These are phyloP conservation scores for Maudiozyma pseudohumilis DNA, from an alignment of 805 yeast genomes.

Conservation along the genomic window DNA sequence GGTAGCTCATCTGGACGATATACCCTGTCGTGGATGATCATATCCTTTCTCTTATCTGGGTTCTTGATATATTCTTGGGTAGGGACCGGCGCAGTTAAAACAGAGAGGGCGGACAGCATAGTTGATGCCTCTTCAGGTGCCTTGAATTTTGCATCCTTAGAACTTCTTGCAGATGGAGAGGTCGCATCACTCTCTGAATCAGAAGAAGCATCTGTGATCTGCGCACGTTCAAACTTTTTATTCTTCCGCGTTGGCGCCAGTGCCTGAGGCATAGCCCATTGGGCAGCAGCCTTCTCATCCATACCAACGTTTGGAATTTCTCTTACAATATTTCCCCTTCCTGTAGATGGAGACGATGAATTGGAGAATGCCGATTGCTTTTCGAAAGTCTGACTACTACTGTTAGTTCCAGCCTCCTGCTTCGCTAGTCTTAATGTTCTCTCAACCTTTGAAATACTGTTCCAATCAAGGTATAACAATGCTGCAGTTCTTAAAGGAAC, in stretches of 20 bases:
- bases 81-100: constrained; percentile 75
- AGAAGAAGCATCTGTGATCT: constrained; percentile 10
- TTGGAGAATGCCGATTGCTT: neutral
- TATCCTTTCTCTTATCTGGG: constrained; percentile 53
- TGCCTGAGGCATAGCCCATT: constrained; percentile 21
- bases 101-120: constrained; percentile 65
- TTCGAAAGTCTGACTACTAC: too few species aligned
- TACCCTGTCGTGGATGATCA: constrained; percentile 73
- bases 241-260: constrained; percentile 13
- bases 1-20: constrained; percentile 64
- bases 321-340: constrained; percentile 2
- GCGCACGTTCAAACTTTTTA: constrained; percentile 21
- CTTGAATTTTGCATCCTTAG: constrained; percentile 19
- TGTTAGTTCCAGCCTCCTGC: neutral
- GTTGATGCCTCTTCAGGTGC: constrained; percentile 69
- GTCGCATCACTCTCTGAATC: constrained; percentile 7
- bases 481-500: constrained; percentile 92
- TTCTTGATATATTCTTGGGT: constrained; percentile 53
- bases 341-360: neutral
- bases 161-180: neutral
- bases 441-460: constrained; percentile 49
- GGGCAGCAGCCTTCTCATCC: constrained; percentile 22
- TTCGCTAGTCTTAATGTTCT: constrained; percentile 29
- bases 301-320: constrained; percentile 22
- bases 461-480: constrained; percentile 75